Percentiles rank a stretch among this genome's conserved stretches.
Evolutionary conservation across 2,329 filamentous ascomycete species (phyloP).

Genomic region (Aspergillus tubingensis): DNA sequence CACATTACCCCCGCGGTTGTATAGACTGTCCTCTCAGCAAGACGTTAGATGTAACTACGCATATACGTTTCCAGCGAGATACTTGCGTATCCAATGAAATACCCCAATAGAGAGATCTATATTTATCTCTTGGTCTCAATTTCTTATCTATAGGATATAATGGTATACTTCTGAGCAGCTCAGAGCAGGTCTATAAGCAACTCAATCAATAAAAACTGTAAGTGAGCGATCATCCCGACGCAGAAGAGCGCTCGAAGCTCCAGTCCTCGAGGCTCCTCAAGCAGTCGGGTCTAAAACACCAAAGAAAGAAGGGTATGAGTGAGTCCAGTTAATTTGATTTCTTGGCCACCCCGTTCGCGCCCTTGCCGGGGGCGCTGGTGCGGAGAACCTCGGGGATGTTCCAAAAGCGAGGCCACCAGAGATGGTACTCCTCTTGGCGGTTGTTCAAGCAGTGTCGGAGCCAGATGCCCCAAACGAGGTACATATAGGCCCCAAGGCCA

Average conservation of each 20-base stretch:
- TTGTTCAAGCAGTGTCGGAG: slow-evolving; percentile 74
- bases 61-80: background rate
- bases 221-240: background rate
- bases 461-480: slow-evolving; percentile 83
- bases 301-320: background rate
- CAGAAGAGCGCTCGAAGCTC: background rate
- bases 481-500: slow-evolving; percentile 78
- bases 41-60: background rate
- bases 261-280: slow-evolving; percentile 2
- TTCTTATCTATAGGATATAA: slow-evolving; percentile 15
- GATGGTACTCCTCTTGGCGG: slow-evolving; percentile 68
- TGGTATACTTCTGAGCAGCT: slow-evolving; percentile 10
- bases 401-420: slow-evolving; percentile 68
- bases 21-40: background rate
- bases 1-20: background rate
- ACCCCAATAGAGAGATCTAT: background rate
- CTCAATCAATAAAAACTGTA: slow-evolving; percentile 1
- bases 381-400: slow-evolving; percentile 58
- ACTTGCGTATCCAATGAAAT: background rate
- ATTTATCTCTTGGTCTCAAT: background rate
- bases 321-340: slow-evolving; percentile 28
- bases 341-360: slow-evolving; percentile 30
- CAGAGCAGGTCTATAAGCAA: slow-evolving; percentile 18
- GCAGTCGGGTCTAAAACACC: slow-evolving; percentile 6
- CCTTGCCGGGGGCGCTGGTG: slow-evolving; percentile 15